Conservation (phyloP, 345 rosid genomes). For the Noccaea caerulescens region DNA sequence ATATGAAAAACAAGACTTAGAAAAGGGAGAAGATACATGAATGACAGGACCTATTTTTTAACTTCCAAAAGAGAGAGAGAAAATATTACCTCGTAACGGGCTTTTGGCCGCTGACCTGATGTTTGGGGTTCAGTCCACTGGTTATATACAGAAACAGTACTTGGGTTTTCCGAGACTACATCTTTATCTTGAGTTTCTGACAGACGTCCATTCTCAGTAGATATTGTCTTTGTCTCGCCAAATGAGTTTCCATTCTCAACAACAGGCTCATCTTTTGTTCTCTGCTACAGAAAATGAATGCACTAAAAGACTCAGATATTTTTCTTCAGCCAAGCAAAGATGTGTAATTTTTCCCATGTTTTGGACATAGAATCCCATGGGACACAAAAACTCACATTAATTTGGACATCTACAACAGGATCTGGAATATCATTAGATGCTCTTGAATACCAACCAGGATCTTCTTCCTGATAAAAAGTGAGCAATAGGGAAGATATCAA, state of each 20-base stretch:
- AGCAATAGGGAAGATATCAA: slow-evolving; percentile 31
- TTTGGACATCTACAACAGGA: slow-evolving; percentile 68
- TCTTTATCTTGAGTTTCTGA: slow-evolving; percentile 89
- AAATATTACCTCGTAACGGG: slow-evolving; percentile 85
- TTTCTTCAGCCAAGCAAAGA: slow-evolving; percentile 7
- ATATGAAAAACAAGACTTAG: slow-evolving; percentile 36
- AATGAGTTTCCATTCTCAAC: slow-evolving; percentile 65
- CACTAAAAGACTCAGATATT: slow-evolving; percentile 30
- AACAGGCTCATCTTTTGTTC: slow-evolving; percentile 57
- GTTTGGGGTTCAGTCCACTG: slow-evolving; percentile 85
- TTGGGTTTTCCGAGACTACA: slow-evolving; percentile 81
- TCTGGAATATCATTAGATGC: slow-evolving; percentile 71
- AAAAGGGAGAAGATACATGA: slow-evolving; percentile 32
- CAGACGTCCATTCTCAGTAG: slow-evolving; percentile 67
- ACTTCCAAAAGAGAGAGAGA: slow-evolving; percentile 36
- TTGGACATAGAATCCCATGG: slow-evolving; percentile 3
- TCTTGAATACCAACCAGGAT: slow-evolving; percentile 96
- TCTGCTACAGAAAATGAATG: slow-evolving; percentile 51
- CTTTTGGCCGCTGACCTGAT: slow-evolving; percentile 83
- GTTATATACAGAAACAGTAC: slow-evolving; percentile 80
- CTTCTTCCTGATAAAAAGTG: slow-evolving; percentile 74
- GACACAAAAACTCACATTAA: slow-evolving; percentile 61
- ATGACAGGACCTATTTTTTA: slow-evolving; percentile 24
- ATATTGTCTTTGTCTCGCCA: slow-evolving; percentile 68
- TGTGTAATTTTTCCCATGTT: slow-evolving; percentile 16